Evolutionary conservation across 441 rosid genomes (phyloP), one percentile per base, ranked within the genome.

Genomic region (Breynia disticha): DNA sequence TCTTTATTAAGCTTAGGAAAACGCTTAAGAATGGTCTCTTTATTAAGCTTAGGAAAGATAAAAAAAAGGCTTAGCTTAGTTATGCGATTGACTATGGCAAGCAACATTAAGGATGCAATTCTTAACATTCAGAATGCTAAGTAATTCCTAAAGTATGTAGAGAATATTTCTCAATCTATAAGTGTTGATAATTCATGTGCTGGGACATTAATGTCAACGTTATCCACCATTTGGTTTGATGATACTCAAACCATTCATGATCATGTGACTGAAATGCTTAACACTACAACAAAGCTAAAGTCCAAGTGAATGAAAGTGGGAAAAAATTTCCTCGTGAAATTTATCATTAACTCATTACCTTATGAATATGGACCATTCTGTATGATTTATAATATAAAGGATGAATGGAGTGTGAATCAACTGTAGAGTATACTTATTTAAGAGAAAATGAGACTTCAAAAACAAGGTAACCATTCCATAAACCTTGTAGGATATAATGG

Each of bases 101-200:
- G 52, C 28, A 45, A 57, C 48, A 50, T 64, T 19, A 57, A 45
- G 16, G 7, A n/a, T 8, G 15, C 15, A 14, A 0, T 58, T 57
- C 49, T 20, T 5, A 17, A 45, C n/a, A n/a, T n/a, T n/a, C n/a
- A n/a, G n/a, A n/a, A n/a, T n/a, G n/a, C n/a, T n/a, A n/a, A n/a
- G n/a, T 20, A 56, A 55, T 55, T 16, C 35, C 16, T 50, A n/a
- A 44, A 51, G 7, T 43, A 22, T 32, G 24, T 57, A 20, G 58
- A 57, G 54, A 57, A 28, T 22, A 0, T 50, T 15, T 37, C 11
- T 37, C 41, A 37, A 5, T 17, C 5, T 11, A 8, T 10, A 12
- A 12, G 7, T 19, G 11, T n/a, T n/a, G 53, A 49, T 18, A 49
- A 49, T 1, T 49, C 53, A 8, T 32, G 18, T 49, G 53, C 21